Base-by-base conservation (phyloP, 75 land plant genomes). In the Ceratopteris richardii region DNA sequence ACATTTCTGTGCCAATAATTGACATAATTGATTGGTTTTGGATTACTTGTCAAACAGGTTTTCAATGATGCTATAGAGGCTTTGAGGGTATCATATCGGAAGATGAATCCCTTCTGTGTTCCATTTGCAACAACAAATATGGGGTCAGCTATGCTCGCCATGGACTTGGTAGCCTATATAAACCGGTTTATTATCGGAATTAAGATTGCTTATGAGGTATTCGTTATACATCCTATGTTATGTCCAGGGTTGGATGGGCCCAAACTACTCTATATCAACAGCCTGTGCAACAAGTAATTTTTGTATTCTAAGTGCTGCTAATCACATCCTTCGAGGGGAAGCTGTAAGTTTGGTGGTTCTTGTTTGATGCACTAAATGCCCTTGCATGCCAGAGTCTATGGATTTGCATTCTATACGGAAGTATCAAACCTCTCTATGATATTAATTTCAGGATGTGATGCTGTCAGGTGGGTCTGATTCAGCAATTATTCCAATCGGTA, bases 61-160 rank as follows among this genome's bases (percentile, higher is more conserved):
- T 87, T 91, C 31, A 68, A 84, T 70, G 97, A 90, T 81, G 87
- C 88, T 16, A 75, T 87, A 57, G 87, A 81, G 64, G 96, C 96
- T 48, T 61, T 90, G 30, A 66, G 84, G 54, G 57, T 83, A 25
- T 84, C 96, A 0, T 83, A 83, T 31, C 73, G 58, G 72, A 86
- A 83, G 71, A 83, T 90, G 90, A 86, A 86, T 66, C 87, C 87
- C 0, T 86, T 90, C 39, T 83, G 91, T 70, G 80, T 86, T 29
- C 91, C 91, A 44, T 86, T 87, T 77, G 91, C 87, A 12, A 86
- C 92, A 44, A 86, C 92, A 31, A 91, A 87, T 54, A 87, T 92
- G 97, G 92, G 97, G 4, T 82, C 93, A 51, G 97, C 97, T 14
- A 87, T 92, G 72, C 77, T 92, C 33, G 97, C 97, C n/a, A 92